Percentiles rank a stretch among this genome's conserved stretches.
Evolutionary conservation across 345 rosid species (phyloP).

Genomic region (Nasturtium officinale): DNA sequence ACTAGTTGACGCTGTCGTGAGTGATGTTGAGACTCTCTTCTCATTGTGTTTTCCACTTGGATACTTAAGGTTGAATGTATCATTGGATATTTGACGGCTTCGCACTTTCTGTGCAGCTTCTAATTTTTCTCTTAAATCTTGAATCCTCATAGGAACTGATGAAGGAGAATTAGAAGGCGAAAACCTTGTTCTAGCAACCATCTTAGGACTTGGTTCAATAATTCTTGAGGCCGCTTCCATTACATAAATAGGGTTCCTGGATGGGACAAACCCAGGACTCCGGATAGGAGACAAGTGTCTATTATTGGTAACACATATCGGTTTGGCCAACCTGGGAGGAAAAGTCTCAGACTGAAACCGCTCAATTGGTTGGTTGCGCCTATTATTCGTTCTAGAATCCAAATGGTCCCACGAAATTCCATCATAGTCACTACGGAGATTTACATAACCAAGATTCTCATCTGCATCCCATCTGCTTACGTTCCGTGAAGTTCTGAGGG

Average conservation of each 20-base stretch:
- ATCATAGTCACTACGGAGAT: conserved; percentile 45
- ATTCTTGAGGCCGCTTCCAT: conserved; percentile 86
- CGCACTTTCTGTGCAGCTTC: conserved; percentile 60
- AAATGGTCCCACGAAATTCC: conserved; percentile 42
- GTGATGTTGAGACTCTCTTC: conserved; percentile 36
- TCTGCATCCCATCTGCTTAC: conserved; percentile 48
- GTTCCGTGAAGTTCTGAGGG: conserved; percentile 43
- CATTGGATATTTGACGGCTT: conserved; percentile 48
- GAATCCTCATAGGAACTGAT: conserved; percentile 72
- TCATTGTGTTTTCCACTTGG: conserved; percentile 48
- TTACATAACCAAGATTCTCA: conserved; percentile 47
- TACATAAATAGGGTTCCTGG: conserved; percentile 59
- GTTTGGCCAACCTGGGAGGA: conserved; percentile 78
- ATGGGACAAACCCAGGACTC: conserved; percentile 59
- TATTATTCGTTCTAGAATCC: conserved; percentile 49
- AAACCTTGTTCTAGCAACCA: conserved; percentile 46
- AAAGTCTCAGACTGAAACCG: conserved; percentile 80
- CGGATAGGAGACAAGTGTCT: conserved; percentile 80
- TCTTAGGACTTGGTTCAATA: conserved; percentile 68
- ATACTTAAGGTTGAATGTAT: conserved; percentile 35
- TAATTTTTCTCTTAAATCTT: conserved; percentile 75
- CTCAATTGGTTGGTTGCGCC: conserved; percentile 57
- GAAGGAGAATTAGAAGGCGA: conserved; percentile 53
- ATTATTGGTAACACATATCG: conserved; percentile 58
- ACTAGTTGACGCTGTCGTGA: conserved; percentile 22